Evolutionary conservation across 805 yeast species (phyloP).

Genomic region (Suhomyces sp.): DNA sequence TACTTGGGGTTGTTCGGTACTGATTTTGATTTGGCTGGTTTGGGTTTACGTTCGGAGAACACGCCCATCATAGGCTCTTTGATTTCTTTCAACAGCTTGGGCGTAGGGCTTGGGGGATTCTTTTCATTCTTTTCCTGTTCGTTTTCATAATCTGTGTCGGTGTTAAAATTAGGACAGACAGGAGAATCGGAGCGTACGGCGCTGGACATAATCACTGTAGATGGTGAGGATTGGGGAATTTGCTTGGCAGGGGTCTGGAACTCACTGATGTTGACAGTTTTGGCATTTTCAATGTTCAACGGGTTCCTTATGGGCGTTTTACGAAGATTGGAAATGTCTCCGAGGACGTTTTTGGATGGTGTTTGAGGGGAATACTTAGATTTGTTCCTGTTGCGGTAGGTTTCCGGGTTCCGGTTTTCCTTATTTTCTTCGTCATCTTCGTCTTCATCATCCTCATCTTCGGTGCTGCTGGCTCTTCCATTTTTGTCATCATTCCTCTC

Average conservation of each 20-base stretch:
- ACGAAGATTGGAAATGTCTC: slow-evolving; percentile 22
- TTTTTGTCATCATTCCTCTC: slow-evolving; percentile 10
- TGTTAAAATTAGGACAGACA: not conserved
- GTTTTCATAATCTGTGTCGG: slow-evolving; percentile 7
- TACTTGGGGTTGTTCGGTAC: not conserved
- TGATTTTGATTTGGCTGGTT: slow-evolving; percentile 3
- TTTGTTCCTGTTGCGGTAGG: not conserved
- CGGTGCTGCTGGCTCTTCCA: slow-evolving; percentile 1
- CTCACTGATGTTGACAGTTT: slow-evolving; percentile 7
- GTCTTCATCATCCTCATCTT: slow-evolving; percentile 12
- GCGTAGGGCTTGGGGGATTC: slow-evolving; percentile 39
- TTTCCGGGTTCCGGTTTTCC: slow-evolving; percentile 9
- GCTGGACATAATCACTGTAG: slow-evolving; percentile 40
- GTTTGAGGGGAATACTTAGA: slow-evolving; percentile 23
- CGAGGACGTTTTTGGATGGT: slow-evolving; percentile 30
- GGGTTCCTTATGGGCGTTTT: slow-evolving; percentile 14
- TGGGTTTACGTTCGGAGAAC: slow-evolving; percentile 26
- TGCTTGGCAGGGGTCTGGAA: slow-evolving; percentile 37
- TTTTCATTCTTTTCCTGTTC: slow-evolving; percentile 5
- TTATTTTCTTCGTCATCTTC: slow-evolving; percentile 17
- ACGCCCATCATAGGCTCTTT: slow-evolving; percentile 37
- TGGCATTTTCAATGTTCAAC: slow-evolving; percentile 3
- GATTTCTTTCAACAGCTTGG: slow-evolving; percentile 22
- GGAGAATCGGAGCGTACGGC: slow-evolving; percentile 18
- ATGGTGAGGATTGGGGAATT: slow-evolving; percentile 34